Base-by-base conservation (phyloP, 176 grass and related monocot species). In the Musa beccarii region DNA sequence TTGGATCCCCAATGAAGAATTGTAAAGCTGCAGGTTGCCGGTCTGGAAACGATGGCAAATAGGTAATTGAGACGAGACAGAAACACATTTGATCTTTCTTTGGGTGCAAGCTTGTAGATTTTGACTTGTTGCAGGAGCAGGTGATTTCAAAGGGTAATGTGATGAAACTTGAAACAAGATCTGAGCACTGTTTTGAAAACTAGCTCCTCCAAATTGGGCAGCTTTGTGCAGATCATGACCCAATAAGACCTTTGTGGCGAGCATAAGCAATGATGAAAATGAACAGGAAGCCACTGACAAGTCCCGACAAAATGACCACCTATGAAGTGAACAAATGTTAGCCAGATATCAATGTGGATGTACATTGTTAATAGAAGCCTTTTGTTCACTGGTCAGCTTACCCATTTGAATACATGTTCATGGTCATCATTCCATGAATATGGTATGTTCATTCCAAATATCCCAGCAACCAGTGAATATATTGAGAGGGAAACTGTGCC, bases 401-500 rank as follows among this genome's bases (percentile, higher is more conserved):
- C 96, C 91, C 91, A 99, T 95, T 95, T 99, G 79, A 83, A 95
- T 53, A 99, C 1, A 12, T 89, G 89, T 69, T 86, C 85, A 75
- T 99, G 84, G 83, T 15, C 7, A 9, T 86, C n/a, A 23, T 99
- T 99, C 89, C 96, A 99, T 25, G 96, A 80, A 78, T 99, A 99
- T n/a, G 91, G 91, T 78, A 99, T 92, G 73, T 99, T 99, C 96
- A 99, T 95, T 71, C 96, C 96, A 77, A 99, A 99, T 59, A 99
- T 74, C 84, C 86, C 96, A 72, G 86, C 91, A 77, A 95, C 88
- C 69, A 99, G 86, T 13, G 96, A 87, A 84, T 94, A 94, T 64
- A 99, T 69, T 2, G 96, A 94, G 24, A 95, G 73, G 79, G 80
- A 89, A 61, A 98, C 90, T 0, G 90, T 91, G 49, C 90, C 88